Base-by-base conservation (phyloP, 129 eudicot genomes). In the Erigeron canadensis region DNA sequence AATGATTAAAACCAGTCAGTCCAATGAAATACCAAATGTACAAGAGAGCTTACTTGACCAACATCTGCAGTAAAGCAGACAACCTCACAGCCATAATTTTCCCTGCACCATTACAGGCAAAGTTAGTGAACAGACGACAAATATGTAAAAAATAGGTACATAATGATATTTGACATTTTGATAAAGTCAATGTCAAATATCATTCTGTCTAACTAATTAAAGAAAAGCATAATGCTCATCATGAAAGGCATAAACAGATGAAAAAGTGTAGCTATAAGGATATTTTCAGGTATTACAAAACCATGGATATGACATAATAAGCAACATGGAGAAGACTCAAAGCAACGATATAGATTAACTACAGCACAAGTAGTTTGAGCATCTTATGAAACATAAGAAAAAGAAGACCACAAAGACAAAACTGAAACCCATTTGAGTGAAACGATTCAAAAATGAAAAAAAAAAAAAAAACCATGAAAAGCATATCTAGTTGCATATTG, bases 51-150 rank as follows among this genome's bases (percentile, higher is more conserved):
- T 87, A 93, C 98, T 80, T 93, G 98, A 38, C 96, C 98, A 71
- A 93, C 98, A 93, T 93, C 98, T 51, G 98, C 98, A 76, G 96
- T 93, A 77, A 93, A 93, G 81, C 98, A 93, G 45, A 93, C 98
- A 79, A 93, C 98, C 86, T 93, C 98, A 47, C 96, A 93, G 53
- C 98, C 98, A 87, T 93, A 93, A 63, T 93, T 89, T 83, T 89
- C 96, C 88, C 98, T 57, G 16, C 40, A 22, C 10, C 3, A 7
- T 57, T 22, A 21, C 5, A 10, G 5, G 10, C 16, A 17, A 57
- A 57, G 63, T 57, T 21, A 75, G 73, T 65, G 55, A 7, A 54
- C 5, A 23, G 64, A 44, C 6, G 7, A 63, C 54, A n/a, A 53
- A 65, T 8, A 38, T 37, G 13, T 13, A 8, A 38, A 65, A 28